Conservation (phyloP, 805 yeast genomes). For the Myxozyma vanderwaltii region DNA sequence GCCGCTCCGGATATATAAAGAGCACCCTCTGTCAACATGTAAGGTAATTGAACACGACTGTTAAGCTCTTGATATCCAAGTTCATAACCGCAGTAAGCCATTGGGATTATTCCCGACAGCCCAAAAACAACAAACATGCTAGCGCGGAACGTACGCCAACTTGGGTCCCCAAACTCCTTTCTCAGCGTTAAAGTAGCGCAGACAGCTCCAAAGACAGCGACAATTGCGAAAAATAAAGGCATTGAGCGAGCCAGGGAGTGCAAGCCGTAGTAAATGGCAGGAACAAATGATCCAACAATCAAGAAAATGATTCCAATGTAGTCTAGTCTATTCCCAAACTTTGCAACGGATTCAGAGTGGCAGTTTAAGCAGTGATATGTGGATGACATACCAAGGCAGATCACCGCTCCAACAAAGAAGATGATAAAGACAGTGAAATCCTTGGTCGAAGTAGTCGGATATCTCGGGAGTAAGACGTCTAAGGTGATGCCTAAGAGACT, state of each 20-base stretch:
- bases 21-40: slow-evolving; percentile 69
- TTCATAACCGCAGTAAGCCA: slow-evolving; percentile 54
- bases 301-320: slow-evolving; percentile 73
- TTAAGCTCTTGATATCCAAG: slow-evolving; percentile 43
- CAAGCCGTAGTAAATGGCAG: slow-evolving; percentile 52
- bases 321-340: slow-evolving; percentile 68
- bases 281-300: slow-evolving; percentile 63
- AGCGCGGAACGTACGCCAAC: slow-evolving; percentile 78
- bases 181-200: slow-evolving; percentile 67
- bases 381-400: slow-evolving; percentile 65
- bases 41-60: slow-evolving; percentile 56
- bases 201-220: slow-evolving; percentile 56
- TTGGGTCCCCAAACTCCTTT: slow-evolving; percentile 65
- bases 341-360: slow-evolving; percentile 59
- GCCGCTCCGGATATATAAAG: slow-evolving; percentile 79
- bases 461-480: slow-evolving; percentile 35
- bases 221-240: slow-evolving; percentile 45
- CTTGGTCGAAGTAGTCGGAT: slow-evolving; percentile 41
- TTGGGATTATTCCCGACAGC: slow-evolving; percentile 71
- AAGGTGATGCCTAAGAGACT: slow-evolving; percentile 27
- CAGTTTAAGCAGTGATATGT: slow-evolving; percentile 67
- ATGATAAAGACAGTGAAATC: slow-evolving; percentile 56
- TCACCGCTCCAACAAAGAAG: slow-evolving; percentile 59
- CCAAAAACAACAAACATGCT: slow-evolving; percentile 80
- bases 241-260: slow-evolving; percentile 44